A percentile compares a stretch with the other conserved stretches of the same genome.
phyloP scores from a whole-genome alignment of 2,329 filamentous ascomycete species.

The Amauroascus verrucosus region DNA sequence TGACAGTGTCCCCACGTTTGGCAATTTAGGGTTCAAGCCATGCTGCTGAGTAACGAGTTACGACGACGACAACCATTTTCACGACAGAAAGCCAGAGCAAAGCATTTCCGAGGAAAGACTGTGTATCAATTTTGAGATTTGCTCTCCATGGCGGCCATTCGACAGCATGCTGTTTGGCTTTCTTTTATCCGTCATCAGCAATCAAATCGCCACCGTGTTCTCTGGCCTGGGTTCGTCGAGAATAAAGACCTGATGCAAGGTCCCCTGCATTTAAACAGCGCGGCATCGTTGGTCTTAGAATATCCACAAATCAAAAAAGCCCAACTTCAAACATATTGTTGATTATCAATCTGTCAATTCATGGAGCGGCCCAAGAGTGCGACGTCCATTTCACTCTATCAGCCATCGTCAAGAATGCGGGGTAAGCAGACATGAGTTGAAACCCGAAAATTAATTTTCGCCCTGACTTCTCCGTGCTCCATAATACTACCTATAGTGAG shows the following conservation, averaged over 20 bases:
- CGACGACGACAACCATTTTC: neutral
- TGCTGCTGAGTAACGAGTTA: neutral
- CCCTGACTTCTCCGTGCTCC: neutral
- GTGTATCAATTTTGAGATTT: neutral
- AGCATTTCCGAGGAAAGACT: neutral
- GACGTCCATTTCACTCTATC: neutral
- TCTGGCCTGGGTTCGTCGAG: too few species aligned
- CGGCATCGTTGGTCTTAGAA: too few species aligned
- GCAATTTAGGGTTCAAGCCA: constrained; percentile 1
- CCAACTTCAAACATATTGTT: neutral
- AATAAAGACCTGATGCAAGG: too few species aligned
- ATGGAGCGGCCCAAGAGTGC: neutral
- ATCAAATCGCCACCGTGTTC: too few species aligned
- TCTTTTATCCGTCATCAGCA: too few species aligned
- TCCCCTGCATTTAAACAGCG: too few species aligned
- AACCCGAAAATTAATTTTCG: neutral
- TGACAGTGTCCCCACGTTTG: neutral
- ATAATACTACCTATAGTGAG: neutral
- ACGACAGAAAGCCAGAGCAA: neutral
- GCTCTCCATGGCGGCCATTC: neutral
- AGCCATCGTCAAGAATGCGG: neutral
- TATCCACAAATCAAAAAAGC: too few species aligned
- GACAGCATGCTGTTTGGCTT: too few species aligned
- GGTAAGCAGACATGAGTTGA: neutral
- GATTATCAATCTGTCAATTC: neutral